Base-by-base conservation (phyloP, 352 stramenopile species). In the Globisporangium megalacanthum region DNA sequence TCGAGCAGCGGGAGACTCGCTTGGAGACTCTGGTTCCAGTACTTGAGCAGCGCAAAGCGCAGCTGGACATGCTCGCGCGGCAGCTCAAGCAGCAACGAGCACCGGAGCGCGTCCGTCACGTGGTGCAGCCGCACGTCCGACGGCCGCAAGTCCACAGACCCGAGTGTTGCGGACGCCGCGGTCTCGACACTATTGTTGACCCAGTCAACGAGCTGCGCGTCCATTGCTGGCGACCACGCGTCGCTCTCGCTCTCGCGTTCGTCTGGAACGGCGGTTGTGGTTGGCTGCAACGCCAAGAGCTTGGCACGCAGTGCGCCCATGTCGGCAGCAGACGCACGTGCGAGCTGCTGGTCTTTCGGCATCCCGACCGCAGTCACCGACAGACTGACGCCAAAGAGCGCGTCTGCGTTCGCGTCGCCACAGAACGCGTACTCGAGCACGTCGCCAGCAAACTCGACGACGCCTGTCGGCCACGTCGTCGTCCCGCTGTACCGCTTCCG, bases 121-220 rank as follows among this genome's bases (percentile, higher is more conserved):
- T 65, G 77, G 49, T 90, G 70, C 1, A 95, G 65, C 15, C 73
- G 77, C 49, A 95, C 81, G 33, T 95, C 80, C 4, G 71, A 67
- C 49, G 86, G 83, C 36, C 80, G 73, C 29, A 95, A 57, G 33
- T 94, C 83, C 0, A 86, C 62, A 6, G 81, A 89, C 20, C 69
- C 56, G 8, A 66, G 56, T 8, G 56, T 73, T 0, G 52, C 56
- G n/a, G 53, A 72, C 15, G 49, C 67, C 33, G 55, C 56, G 29
- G 57, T 73, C 57, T 95, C 84, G 1, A 92, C 64, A 35, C 87
- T 75, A 22, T 69, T 86, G 55, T 95, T 96, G 15, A 96, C 77
- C 85, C 84, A 96, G 54, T 96, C 84, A 2, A 94, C 77, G 0
- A 96, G 69, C 64, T 96, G 86, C 7, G 75, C 65, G 59, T 96